Conservation (phyloP, 305 asterid species). For the Fraxinus paxiana region DNA sequence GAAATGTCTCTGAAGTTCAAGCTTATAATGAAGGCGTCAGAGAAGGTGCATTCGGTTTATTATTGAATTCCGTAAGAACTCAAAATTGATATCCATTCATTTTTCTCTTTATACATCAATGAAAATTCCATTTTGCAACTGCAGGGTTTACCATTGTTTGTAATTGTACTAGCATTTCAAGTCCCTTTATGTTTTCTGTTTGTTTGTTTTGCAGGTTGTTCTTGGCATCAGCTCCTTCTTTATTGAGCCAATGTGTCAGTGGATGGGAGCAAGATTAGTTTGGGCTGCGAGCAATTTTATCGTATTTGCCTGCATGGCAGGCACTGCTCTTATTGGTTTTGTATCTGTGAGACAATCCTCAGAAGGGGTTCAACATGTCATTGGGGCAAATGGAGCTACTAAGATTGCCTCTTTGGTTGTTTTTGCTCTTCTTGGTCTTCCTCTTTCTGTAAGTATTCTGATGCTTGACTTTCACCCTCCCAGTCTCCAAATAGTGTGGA, state of each 20-base stretch:
- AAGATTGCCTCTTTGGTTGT: conserved; percentile 81
- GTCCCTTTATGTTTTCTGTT: background rate
- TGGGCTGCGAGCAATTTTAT: conserved; percentile 89
- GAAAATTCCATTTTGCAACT: conserved; percentile 11
- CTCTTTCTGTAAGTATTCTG: conserved; percentile 78
- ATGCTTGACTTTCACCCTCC: conserved; percentile 8
- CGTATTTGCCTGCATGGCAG: conserved; percentile 82
- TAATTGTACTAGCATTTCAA: conserved; percentile 5
- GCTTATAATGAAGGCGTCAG: conserved; percentile 94
- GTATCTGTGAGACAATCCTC: conserved; percentile 59
- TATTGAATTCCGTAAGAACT: conserved; percentile 99
- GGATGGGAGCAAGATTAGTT: conserved; percentile 82
- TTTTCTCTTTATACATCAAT: conserved; percentile 19
- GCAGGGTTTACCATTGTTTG: background rate
- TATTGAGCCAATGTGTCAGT: conserved; percentile 86
- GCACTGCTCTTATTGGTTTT: conserved; percentile 77
- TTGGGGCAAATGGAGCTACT: conserved; percentile 65
- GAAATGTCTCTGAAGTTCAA: conserved; percentile 57
- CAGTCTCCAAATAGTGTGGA: background rate
- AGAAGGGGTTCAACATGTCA: conserved; percentile 63
- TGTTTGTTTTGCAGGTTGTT: conserved; percentile 63
- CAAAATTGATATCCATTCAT: conserved; percentile 43
- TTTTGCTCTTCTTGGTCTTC: conserved; percentile 91
- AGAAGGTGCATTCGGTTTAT: conserved; percentile 99
- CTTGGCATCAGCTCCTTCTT: conserved; percentile 82